phyloP scores from a whole-genome alignment of 1,284 basidiomycete genomes.

The Ustilago nuda region DNA sequence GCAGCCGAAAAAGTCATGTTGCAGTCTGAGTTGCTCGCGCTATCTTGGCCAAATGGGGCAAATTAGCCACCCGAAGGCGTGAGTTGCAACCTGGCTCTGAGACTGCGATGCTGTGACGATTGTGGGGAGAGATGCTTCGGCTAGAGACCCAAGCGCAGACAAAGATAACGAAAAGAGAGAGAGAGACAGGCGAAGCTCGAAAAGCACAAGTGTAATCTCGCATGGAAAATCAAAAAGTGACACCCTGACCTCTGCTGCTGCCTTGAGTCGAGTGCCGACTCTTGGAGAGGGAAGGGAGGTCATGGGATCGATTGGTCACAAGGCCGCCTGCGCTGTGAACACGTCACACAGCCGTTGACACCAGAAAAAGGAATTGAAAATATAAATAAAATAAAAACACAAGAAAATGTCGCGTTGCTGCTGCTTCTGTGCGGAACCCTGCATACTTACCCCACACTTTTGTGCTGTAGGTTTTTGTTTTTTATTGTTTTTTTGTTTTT shows the following conservation, averaged over 20 bases:
- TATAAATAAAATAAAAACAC: constrained; percentile 3
- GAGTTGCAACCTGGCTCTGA: background rate
- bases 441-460: constrained; percentile 47
- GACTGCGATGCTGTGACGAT: background rate
- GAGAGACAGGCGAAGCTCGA: background rate
- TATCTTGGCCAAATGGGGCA: background rate
- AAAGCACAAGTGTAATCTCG: constrained; percentile 18
- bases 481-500: too few relatives aligned
- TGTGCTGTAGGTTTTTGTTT: too few relatives aligned
- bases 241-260: background rate
- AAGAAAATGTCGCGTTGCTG: constrained; percentile 2
- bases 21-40: background rate
- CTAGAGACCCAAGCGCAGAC: constrained; percentile 1
- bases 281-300: background rate
- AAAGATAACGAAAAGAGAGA: background rate
- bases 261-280: background rate
- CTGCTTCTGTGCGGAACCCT: constrained; percentile 25
- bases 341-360: constrained; percentile 17
- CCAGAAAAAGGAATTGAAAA: background rate
- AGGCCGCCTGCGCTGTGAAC: constrained; percentile 9
- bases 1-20: background rate
- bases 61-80: background rate
- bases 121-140: constrained; percentile 5
- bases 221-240: constrained; percentile 11
- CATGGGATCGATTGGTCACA: constrained; percentile 29